Conservation (phyloP, 2,329 filamentous ascomycete genomes). For the Aspergillus ibericus region DNA sequence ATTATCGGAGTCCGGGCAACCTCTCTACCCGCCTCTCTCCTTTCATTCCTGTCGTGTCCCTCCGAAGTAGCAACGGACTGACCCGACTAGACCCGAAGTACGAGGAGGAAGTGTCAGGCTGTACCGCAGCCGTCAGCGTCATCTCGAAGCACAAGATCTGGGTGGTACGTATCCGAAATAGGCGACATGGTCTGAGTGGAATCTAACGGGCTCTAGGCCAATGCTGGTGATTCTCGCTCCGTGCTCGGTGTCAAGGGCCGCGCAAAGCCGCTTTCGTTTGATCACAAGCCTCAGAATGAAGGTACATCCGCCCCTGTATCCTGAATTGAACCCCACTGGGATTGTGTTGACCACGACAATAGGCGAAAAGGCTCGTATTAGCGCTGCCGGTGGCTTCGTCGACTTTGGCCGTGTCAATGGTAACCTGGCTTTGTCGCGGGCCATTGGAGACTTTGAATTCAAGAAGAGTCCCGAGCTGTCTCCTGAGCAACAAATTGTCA, state of each 20-base stretch:
- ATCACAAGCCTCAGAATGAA: constrained; percentile 99
- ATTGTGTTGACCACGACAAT: constrained; percentile 19
- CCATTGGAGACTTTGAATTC: constrained; percentile 99
- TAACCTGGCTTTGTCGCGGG: constrained; percentile 92
- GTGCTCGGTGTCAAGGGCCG: constrained; percentile 95
- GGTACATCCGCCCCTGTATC: constrained; percentile 52
- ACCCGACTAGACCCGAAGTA: constrained; percentile 78
- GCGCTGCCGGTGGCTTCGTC: constrained; percentile 92
- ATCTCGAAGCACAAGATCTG: constrained; percentile 91
- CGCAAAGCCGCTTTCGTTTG: constrained; percentile 96
- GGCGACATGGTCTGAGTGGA: constrained; percentile 1
- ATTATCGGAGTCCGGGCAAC: not conserved
- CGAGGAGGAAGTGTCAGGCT: constrained; percentile 96
- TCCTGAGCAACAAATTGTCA: constrained; percentile 98
- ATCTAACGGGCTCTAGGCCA: constrained; percentile 64
- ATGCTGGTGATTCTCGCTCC: constrained; percentile 92
- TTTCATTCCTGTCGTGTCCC: not conserved
- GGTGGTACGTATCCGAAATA: constrained; percentile 66
- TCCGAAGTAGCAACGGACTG: constrained; percentile 13
- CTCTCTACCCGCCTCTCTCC: not conserved
- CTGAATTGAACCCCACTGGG: not conserved
- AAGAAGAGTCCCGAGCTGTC: constrained; percentile 97
- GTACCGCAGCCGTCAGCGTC: constrained; percentile 88
- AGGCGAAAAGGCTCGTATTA: constrained; percentile 96
- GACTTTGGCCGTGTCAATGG: constrained; percentile 98